A percentile compares a stretch with the other conserved stretches of the same genome.
phyloP scores from a whole-genome alignment of 2,329 filamentous ascomycete species.

The Alternaria alternata region DNA sequence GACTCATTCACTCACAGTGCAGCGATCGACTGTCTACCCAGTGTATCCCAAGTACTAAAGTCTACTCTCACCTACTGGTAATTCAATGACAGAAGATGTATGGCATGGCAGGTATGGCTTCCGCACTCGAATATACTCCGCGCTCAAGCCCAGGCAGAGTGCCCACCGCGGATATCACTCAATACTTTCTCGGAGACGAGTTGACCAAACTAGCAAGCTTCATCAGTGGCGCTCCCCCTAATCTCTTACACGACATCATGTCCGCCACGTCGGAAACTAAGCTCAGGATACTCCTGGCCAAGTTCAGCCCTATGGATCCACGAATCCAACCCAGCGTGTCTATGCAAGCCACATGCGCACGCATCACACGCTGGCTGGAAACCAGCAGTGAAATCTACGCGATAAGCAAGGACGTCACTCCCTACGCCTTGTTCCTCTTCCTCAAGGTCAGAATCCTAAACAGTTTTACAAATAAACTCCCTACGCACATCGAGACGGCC shows the following conservation, averaged over 20 bases:
- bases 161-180: not conserved
- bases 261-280: not conserved
- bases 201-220: not conserved
- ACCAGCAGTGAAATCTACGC: not conserved
- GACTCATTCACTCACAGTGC: not conserved
- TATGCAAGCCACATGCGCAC: not conserved
- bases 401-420: not conserved
- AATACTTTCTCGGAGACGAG: not conserved
- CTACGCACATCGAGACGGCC: not conserved
- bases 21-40: not conserved
- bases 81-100: fast-evolving
- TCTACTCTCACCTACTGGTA: not conserved
- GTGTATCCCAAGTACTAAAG: not conserved
- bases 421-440: not conserved
- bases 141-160: not conserved
- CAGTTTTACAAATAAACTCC: not conserved
- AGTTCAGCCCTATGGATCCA: not conserved
- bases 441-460: not conserved
- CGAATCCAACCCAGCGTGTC: not conserved
- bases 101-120: not conserved
- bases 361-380: not conserved
- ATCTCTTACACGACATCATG: not conserved
- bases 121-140: not conserved
- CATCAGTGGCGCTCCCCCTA: not conserved
- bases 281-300: not conserved